Base-by-base conservation (phyloP, 2,329 filamentous ascomycete genomes). In the Tolypocladium nubicola region DNA sequence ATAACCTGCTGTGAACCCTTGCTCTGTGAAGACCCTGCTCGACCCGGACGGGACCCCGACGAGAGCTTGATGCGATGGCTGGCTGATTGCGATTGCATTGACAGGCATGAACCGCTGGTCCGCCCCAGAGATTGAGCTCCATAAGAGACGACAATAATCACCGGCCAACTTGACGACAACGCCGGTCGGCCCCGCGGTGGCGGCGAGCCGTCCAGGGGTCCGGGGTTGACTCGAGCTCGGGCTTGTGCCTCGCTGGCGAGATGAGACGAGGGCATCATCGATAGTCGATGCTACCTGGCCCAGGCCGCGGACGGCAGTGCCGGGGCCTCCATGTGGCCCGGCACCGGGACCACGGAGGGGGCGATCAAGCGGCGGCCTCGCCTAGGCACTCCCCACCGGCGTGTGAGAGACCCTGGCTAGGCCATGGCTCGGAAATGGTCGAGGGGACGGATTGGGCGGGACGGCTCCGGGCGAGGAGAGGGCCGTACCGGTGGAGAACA, bases 401-500 rank as follows among this genome's bases (percentile, higher is more conserved):
- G 26, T 16, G 23, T 30, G 45, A 33, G 39, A 40, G 26, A 33
- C 45, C 47, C 47, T 39, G 38, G 35, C 19, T 13, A 40, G 23
- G 21, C 45, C 35, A 2, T 33, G 55, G 39, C 47, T 23, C 43
- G 43, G 47, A 39, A 23, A 41, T 52, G 26, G 43, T 40, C 43
- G 54, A 39, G 54, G 19, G 43, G 43, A 21, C 23, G 47, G 47
- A 33, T 50, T 50, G 47, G 47, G n/a, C 47, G 47, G 47, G 47
- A n/a, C 26, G 8, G 47, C 26, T 16, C 11, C 55, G 23, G 37
- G 26, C 38, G 21, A 56, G 49, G 47, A 55, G 58, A 59, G 58
- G 58, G 58, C 56, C 58, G 58, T 55, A 58, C 56, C 58, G 58
- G 58, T 58, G 58, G 56, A 50, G 56, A 19, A 47, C 11, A 14